Base-by-base conservation (phyloP, 1,284 basidiomycete genomes). In the Puccinia hordei region DNA sequence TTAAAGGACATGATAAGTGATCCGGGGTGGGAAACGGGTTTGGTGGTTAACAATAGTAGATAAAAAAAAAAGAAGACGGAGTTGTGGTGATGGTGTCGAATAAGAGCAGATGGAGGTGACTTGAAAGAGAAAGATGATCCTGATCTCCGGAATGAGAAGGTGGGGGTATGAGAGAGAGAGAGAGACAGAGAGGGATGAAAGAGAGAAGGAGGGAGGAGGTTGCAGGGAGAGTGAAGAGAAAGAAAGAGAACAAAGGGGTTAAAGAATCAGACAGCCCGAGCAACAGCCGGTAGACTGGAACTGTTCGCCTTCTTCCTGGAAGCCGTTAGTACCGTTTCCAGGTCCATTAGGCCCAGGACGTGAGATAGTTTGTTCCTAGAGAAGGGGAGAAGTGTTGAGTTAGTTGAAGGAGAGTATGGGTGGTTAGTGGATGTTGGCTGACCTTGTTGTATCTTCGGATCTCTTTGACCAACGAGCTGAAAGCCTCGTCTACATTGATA, bases 401-500 rank as follows among this genome's bases (percentile, higher is more conserved):
- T 10, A 63, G 12, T 35, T 22, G 61, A 10, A 22, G n/a, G n/a
- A 33, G 10, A 24, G 35, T 9, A 49, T 17, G 41, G 38, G 17
- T 0, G 8, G n/a, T 8, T 65, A 30, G n/a, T 83, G 30, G 30
- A n/a, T 30, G 24, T 2, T 61, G 24, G 82, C 87, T 73, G 68
- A 90, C 93, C 89, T 93, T 95, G 89, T 98, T 98, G 87, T 95
- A 98, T 86, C 92, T 92, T 84, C 97, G 89, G 84, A 99, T 99
- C 87, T 98, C 95, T 69, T 95, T 91, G 53, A 99, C 97, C 81
- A 99, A 91, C 83, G 93, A 92, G 85, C 90, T 92, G 88, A 99
- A 99, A n/a, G 95, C 94, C 87, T 99, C 96, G 85, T 99, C 97
- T 75, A 99, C 97, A 85, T 98, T 98, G 87, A 98, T 93, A 71